phyloP scores from a whole-genome alignment of 2,329 filamentous ascomycete genomes.

The Paracamarosporium sp. region DNA sequence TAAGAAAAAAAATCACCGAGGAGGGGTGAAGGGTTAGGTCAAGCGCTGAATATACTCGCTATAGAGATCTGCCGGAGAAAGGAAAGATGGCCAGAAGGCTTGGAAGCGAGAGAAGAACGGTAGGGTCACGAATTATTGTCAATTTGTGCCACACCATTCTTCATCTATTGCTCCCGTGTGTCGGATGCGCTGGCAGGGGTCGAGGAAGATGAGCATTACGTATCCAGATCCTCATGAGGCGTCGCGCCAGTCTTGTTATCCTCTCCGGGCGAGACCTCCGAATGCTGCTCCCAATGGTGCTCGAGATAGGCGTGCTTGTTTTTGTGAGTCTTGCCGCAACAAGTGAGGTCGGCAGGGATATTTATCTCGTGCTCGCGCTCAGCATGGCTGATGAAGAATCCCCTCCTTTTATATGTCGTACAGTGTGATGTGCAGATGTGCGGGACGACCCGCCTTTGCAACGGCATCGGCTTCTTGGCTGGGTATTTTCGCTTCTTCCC shows the following conservation, averaged over 20 bases:
- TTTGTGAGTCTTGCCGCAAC: not conserved
- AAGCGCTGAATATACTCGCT: no score
- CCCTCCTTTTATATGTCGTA: not conserved
- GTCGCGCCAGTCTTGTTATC: not conserved
- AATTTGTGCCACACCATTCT: not conserved
- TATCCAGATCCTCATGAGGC: not conserved
- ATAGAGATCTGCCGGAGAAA: no score
- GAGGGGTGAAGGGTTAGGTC: no score
- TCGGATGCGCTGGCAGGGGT: not conserved
- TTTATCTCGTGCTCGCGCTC: not conserved
- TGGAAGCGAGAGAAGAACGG: not conserved
- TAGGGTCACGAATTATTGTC: not conserved
- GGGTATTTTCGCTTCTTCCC: not conserved
- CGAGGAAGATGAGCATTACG: not conserved
- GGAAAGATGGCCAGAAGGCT: not conserved
- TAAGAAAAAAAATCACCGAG: not conserved
- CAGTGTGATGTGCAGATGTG: not conserved
- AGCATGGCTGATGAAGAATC: not conserved
- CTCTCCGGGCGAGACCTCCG: not conserved
- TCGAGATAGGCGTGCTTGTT: not conserved
- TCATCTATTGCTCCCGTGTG: not conserved
- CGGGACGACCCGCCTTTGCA: not conserved
- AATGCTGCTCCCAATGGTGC: not conserved
- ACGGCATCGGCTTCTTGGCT: not conserved
- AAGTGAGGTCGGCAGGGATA: not conserved